A percentile compares a stretch with the other conserved stretches of the same genome.
phyloP scores from a whole-genome alignment of 2,329 filamentous ascomycete genomes.

The Escovopsis sp. region DNA sequence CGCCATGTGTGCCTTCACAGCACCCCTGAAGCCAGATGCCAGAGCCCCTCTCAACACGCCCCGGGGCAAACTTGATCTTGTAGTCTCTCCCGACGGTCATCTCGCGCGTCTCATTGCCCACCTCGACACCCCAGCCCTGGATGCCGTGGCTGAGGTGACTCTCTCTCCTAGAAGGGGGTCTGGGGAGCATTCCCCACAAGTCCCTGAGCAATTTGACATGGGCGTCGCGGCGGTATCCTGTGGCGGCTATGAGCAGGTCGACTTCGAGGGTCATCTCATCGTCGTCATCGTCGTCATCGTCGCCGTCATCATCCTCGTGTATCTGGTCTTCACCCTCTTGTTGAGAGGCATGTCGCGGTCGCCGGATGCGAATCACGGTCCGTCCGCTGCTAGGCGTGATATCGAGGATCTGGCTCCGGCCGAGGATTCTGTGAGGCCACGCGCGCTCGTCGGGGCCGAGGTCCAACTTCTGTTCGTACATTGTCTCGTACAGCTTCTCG shows the following conservation, averaged over 20 bases:
- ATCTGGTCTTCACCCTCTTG: no score
- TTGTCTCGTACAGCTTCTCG: constrained; percentile 71
- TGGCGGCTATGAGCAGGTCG: constrained; percentile 73
- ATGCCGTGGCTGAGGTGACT: constrained; percentile 19
- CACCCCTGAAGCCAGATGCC: constrained; percentile 90
- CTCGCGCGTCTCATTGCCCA: constrained; percentile 24
- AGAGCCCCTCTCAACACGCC: constrained; percentile 52
- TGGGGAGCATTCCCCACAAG: constrained; percentile 50
- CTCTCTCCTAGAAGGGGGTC: constrained; percentile 15
- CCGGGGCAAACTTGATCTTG: constrained; percentile 52
- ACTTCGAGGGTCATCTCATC: constrained; percentile 47
- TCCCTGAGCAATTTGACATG: constrained; percentile 63
- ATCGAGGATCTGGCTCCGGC: constrained; percentile 48
- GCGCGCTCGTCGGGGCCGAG: constrained; percentile 50
- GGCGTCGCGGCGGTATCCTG: constrained; percentile 65
- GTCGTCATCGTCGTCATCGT: constrained; percentile 24
- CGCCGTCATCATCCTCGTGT: constrained; percentile 26
- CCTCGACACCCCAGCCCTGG: constrained; percentile 26
- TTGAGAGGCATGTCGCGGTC: no score
- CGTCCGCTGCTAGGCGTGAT: constrained; percentile 37
- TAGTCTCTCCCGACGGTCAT: constrained; percentile 68
- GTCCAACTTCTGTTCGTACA: constrained; percentile 72
- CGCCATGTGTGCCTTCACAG: constrained; percentile 81
- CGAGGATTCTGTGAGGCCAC: constrained; percentile 73
- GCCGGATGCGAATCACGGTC: constrained; percentile 37